Evolutionary conservation across 768 basidiomycete species (phyloP), one percentile per base, ranked within the genome.

Genomic region (Tricholoma sp.): DNA sequence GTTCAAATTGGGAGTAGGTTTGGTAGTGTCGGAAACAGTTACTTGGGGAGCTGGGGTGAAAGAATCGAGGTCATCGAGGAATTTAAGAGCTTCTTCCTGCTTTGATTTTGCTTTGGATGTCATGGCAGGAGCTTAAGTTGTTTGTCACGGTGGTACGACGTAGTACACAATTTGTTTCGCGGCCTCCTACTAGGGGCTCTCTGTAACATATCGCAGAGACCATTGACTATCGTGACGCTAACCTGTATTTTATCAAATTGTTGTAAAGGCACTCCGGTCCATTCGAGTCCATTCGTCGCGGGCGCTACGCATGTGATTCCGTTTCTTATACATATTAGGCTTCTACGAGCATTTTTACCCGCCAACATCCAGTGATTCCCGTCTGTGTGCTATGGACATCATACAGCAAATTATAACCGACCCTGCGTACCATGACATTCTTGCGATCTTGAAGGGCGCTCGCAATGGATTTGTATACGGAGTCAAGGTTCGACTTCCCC

Each of bases 11-110:
- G 66, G 34, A 36, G 65, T 50, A n/a, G 62, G 60, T 29, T 52
- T 55, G 17, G 45, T 52, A 24, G 64, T 45, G n/a, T 55, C 53
- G 17, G 60, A 56, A 28, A 58, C 28, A 9, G 49, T 50, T 13
- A 61, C 52, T 13, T 63, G 58, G 8, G 67, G 47, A 1, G 65
- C 50, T 2, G 81, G 79, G 17, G 84, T 76, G 50, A 96, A 81
- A 31, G 85, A 88, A 68, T 98, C 95, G 50, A 98, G 88, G 67
- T 96, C 94, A 66, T 97, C 93, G 45, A 98, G 86, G 73, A 98
- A 87, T 66, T 87, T 88, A 18, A 94, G 85, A 18, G 92, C 96
- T 70, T 98, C 95, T 65, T 89, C 80, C 58, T 89, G 84, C 67
- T 90, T 91, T 29, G 88, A 86, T 72, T 88, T 91, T 48, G 85